Evolutionary conservation across 495 filamentous ascomycete genomes (phyloP), one percentile per base, ranked within the genome.

Genomic region (Astrothelium subdiscretum): DNA sequence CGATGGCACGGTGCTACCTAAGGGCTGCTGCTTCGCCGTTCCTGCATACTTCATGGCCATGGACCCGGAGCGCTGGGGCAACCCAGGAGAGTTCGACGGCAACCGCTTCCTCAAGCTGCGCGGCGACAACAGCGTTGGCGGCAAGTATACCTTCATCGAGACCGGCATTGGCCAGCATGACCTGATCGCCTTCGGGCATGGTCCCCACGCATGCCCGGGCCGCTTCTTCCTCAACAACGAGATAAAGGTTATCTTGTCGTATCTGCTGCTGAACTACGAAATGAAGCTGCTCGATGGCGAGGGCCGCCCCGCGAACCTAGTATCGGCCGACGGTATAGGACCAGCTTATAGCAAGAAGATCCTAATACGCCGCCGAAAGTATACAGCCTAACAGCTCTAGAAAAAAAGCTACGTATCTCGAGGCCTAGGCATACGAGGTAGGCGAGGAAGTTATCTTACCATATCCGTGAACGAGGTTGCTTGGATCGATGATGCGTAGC

Each of bases 171-270:
- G 77, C 35, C 71, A 77, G 43, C 43, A 48, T 48, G 43, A 48
- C 43, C 43, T 48, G 43, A 63, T 71, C 76, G 12, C 69, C 66
- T 2, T 83, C 80, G 59, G 80, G 80, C 0, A 72, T 77, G 80
- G 81, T 6, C 59, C 70, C 31, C 79, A 85, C 59, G 80, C 83
- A 0, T 82, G 80, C 60, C 78, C 80, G 5, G 80, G 81, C 0
- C 71, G 80, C 18, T 80, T 82, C 67, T 80, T 82, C 60, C 80
- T 79, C 3, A 67, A 71, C 2, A 73, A 76, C 48, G 78, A 80
- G 70, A 67, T 76, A 29, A 82, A 83, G 62, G 73, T 80, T 52
- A 58, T 71, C 38, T 24, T 72, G 60, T 22, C 38, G 15, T 58
- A 66, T 32, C 32, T 64, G 44, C 42, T 72, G 22, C 48, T 67